Evolutionary conservation across 306 rosid genomes (phyloP), one percentile per base, ranked within the genome.

Genomic region (Dalbergia cochinchinensis): DNA sequence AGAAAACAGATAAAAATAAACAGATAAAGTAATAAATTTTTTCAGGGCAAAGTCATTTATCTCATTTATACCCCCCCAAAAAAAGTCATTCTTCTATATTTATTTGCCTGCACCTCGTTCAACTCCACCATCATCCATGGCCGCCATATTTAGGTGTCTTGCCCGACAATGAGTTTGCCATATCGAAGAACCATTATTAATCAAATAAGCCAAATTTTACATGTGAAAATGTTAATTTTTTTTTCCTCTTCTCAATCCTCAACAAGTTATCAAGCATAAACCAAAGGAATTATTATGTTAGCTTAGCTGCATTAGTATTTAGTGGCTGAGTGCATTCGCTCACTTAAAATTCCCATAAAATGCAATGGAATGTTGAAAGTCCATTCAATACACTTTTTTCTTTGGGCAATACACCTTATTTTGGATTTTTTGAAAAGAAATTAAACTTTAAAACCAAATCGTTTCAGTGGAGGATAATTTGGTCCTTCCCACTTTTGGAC

Each of bases 151-250:
- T 14, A 45, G 54, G 44, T 34, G 63, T 18, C 14, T 45, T 26
- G 33, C 55, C 37, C 65, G 33, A 71, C 57, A 34, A 19, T 34
- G 66, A 80, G 59, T 73, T 57, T 80, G 75, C 74, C 74, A 73
- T 67, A 34, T 78, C 73, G 77, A 59, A 50, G 51, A 14, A 41
- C 67, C 68, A 78, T 68, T 59, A 66, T 37, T 73, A 64, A 83
- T 74, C 9, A 33, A 69, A 61, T 68, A 68, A 79, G 84, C 74
- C 87, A 78, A 83, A 57, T 31, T 45, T 15, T 72, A 45, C 83
- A 72, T 47, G 65, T 65, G 78, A 2, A 10, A 45, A 33, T 83
- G 71, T 78, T n/a, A n/a, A n/a, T n/a, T n/a, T 71, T 48, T 54
- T 20, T 20, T 20, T 20, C 1, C 22, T n/a, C 37, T n/a, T 26